Conservation (phyloP, 176 grass and related monocot species). For the Thalia dealbata region DNA sequence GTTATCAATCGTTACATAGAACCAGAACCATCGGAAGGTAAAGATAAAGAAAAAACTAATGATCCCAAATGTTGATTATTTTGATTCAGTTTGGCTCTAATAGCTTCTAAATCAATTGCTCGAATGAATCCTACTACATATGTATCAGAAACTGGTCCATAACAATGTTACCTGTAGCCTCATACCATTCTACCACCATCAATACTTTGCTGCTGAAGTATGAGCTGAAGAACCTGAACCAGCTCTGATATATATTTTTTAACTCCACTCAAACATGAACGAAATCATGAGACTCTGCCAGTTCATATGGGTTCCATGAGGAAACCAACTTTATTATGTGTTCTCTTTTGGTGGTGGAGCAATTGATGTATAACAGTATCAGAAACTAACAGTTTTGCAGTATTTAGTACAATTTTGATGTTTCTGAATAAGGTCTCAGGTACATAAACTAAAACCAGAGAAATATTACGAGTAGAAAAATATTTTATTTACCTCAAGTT, state of each 20-base stretch:
- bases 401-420: no score
- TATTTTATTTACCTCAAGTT: conserved; percentile 57
- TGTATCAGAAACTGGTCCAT: background rate
- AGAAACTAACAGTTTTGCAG: no score
- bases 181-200: no score
- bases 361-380: no score
- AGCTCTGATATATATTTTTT: no score
- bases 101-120: background rate
- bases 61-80: background rate
- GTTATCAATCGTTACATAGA: background rate
- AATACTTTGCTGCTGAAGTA: no score
- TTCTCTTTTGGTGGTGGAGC: no score
- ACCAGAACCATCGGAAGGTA: background rate
- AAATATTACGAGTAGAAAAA: no score
- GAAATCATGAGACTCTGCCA: background rate
- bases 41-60: background rate
- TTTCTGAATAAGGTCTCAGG: background rate
- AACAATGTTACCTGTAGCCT: background rate
- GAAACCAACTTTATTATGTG: background rate
- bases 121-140: background rate
- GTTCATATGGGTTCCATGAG: background rate
- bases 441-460: no score
- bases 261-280: background rate
- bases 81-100: background rate
- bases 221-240: no score